Evolutionary conservation across 495 filamentous ascomycete genomes (phyloP).

Genomic region (Trichoderma gamsii): DNA sequence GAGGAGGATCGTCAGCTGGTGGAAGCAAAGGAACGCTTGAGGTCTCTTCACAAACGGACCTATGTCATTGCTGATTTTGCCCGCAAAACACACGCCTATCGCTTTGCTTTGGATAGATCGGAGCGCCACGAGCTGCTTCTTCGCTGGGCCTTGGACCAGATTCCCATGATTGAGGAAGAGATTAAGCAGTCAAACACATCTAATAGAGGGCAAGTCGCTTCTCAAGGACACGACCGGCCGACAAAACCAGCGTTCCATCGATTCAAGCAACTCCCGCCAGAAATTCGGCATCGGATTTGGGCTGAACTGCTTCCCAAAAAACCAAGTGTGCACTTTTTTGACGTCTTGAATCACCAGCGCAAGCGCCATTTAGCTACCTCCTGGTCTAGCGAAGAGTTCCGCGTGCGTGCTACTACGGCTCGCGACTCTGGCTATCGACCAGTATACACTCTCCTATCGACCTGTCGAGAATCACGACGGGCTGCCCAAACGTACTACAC

Average conservation of each 20-base stretch:
- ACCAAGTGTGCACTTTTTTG: conserved; percentile 7
- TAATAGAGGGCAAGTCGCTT: background rate
- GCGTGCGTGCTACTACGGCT: background rate
- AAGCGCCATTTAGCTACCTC: background rate
- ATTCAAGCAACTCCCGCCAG: background rate
- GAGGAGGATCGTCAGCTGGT: background rate
- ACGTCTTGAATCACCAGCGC: background rate
- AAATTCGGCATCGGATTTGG: background rate
- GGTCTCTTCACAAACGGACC: background rate
- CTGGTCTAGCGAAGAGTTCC: background rate
- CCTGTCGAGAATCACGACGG: background rate
- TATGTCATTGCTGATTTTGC: background rate
- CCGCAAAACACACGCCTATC: conserved; percentile 2
- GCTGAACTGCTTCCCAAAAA: background rate
- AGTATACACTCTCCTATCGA: background rate
- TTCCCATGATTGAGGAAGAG: conserved; percentile 10
- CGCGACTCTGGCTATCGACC: conserved; percentile 3
- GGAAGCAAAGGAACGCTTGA: background rate
- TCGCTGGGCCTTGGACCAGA: conserved; percentile 7
- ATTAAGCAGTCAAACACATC: background rate
- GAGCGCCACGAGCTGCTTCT: conserved; percentile 8
- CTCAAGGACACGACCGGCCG: background rate
- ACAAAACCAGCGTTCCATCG: background rate
- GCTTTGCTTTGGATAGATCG: background rate
- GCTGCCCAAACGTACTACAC: background rate